Base-by-base conservation (phyloP, 1,284 basidiomycete genomes). In the Fistulinella cinereoalba region DNA sequence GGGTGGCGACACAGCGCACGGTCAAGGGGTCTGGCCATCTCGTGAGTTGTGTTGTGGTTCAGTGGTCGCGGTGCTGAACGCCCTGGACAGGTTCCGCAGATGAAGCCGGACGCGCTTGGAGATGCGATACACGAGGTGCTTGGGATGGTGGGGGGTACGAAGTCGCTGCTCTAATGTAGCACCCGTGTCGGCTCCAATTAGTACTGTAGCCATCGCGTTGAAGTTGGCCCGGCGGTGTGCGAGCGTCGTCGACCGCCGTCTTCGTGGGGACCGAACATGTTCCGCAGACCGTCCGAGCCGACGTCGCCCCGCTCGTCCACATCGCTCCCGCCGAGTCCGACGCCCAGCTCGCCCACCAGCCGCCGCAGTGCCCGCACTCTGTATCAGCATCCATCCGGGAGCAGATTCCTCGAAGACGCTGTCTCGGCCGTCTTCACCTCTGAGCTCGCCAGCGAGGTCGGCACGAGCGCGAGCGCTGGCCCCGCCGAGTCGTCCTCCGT, bases 1-100 rank as follows among this genome's bases (percentile, higher is more conserved):
- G 45, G 27, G 28, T 66, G 9, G n/a, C 32, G 15, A 52, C 65
- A 9, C 46, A 63, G 22, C 51, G 50, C 13, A 60, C 51, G 5
- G 37, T 64, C 19, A 45, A 44, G 41, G 65, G 60, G 4, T 61
- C 65, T 25, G 62, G 65, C 23, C 62, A 64, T 45, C 50, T 67
- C 11, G 62, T 67, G 31, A 40, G 60, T 54, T 3, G 24, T 9
- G 2, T 2, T 4, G 16, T 18, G 28, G 16, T 34, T 6, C 18
- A n/a, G n/a, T n/a, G n/a, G n/a, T n/a, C n/a, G n/a, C n/a, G n/a
- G n/a, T n/a, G n/a, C n/a, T n/a, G n/a, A n/a, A n/a, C n/a, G n/a
- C n/a, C n/a, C n/a, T n/a, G n/a, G n/a, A 29, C 24, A 66, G 61
- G 40, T 64, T 22, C 49, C 62, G 7, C 62, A 64, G n/a, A 24